phyloP scores from a whole-genome alignment of 208 protist species.

The Angomonas deanei region DNA sequence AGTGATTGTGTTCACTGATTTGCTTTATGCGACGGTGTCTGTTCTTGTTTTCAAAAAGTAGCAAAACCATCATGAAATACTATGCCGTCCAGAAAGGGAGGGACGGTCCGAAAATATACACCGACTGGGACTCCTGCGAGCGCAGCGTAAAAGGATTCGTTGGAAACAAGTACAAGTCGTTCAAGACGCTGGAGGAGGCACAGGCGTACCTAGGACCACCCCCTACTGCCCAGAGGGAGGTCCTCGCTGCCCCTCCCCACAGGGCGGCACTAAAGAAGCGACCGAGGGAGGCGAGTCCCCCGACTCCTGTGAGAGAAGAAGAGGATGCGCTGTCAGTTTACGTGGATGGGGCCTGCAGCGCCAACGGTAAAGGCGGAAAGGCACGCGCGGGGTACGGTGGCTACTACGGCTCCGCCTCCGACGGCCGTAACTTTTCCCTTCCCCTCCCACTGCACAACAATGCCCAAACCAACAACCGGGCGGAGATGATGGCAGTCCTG shows the following conservation, averaged over 20 bases:
- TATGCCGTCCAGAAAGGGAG: constrained; percentile 77
- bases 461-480: constrained; percentile 85
- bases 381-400: constrained; percentile 74
- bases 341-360: constrained; percentile 79
- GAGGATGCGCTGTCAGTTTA: constrained; percentile 23
- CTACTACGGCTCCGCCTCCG: constrained; percentile 52
- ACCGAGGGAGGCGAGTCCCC: background rate
- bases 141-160: constrained; percentile 58
- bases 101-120: constrained; percentile 53
- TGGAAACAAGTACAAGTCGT: constrained; percentile 67
- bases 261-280: background rate
- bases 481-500: constrained; percentile 70
- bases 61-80: constrained; percentile 16
- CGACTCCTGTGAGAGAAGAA: background rate
- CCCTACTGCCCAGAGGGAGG: too few species aligned
- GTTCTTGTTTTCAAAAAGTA: background rate
- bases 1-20: too few species aligned
- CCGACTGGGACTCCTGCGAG: constrained; percentile 68
- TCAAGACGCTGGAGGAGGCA: constrained; percentile 53
- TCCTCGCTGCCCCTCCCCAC: background rate
- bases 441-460: constrained; percentile 40
- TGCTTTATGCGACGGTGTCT: too few species aligned
- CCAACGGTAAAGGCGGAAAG: constrained; percentile 37
- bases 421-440: constrained; percentile 63
- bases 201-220: constrained; percentile 24